Base-by-base conservation (phyloP, 805 yeast species). In the Kuraishia capsulata region DNA sequence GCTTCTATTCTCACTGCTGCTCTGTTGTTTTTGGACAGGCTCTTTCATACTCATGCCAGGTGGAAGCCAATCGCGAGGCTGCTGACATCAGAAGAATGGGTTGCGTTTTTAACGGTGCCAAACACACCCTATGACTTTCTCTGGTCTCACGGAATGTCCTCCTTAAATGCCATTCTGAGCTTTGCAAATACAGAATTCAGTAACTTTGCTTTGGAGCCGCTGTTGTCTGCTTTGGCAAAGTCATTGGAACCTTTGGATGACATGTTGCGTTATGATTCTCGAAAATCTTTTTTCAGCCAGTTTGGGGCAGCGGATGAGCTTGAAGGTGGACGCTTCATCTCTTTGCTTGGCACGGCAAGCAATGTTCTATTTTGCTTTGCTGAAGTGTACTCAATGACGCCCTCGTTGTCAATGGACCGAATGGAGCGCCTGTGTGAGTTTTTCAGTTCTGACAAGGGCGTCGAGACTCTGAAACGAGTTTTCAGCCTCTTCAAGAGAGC, bases 51-150 rank as follows among this genome's bases (percentile, higher is more conserved):
- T 35, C 67, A 69, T 36, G 64, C 72, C 3, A 67, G 69, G 42
- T 66, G 79, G 70, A 54, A 57, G 20, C 64, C 57, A 41, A 50
- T 61, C 36, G 53, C 65, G 13, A 61, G 57, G n/a, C 51, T 51
- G 16, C 50, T 76, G 6, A 48, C 59, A 1, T 61, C 66, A 42
- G 59, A 64, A 9, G 61, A 64, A 11, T 71, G 83, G 66, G 44
- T 77, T 13, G 56, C 64, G 2, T 64, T 74, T 28, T 51, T 81
- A 5, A 62, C 70, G 2, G 49, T 78, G 39, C 57, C 65, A 6
- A 69, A 76, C 39, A 70, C 74, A 2, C 81, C 90, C 0, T 80
- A 66, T 52, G 88, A 82, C 48, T 77, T 69, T 46, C 64, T 71
- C 4, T 59, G 67, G 26, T 75, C 86, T 1, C 69, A 68, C 42